phyloP scores from a whole-genome alignment of 352 stramenopile genomes.

The Halophytophthora polymorphica region DNA sequence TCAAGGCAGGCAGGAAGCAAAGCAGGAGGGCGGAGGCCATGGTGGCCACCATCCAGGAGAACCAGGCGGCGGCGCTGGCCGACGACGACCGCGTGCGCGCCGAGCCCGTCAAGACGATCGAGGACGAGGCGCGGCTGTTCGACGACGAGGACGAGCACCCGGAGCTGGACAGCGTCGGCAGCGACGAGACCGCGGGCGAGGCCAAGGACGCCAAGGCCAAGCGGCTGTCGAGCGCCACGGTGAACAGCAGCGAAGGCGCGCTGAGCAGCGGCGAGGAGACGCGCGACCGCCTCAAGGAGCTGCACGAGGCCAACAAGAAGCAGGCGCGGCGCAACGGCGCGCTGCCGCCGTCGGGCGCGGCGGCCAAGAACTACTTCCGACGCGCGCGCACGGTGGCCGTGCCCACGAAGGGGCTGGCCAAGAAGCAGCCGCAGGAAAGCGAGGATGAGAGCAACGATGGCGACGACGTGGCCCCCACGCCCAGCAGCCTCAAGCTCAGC shows the following conservation, averaged over 20 bases:
- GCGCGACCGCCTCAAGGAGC: conserved; percentile 11
- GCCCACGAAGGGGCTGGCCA: conserved; percentile 16
- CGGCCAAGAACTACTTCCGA: conserved; percentile 26
- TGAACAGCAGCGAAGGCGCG: conserved; percentile 22
- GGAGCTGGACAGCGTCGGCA: conserved; percentile 9
- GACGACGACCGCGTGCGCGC: conserved; percentile 8
- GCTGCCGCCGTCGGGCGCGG: conserved; percentile 4
- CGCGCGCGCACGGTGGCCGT: conserved; percentile 56
- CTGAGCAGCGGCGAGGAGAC: conserved; percentile 12
- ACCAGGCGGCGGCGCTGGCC: not conserved
- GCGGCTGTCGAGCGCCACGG: conserved; percentile 22
- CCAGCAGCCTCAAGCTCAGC: conserved; percentile 16
- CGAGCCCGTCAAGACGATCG: conserved; percentile 22
- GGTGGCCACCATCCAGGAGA: not conserved
- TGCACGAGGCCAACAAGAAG: conserved; percentile 6
- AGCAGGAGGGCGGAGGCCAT: conserved; percentile 13
- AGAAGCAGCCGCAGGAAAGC: conserved; percentile 5
- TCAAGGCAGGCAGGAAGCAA: not conserved
- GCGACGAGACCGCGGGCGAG: conserved; percentile 6
- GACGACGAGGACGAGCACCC: conserved; percentile 9
- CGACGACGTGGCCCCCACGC: conserved; percentile 7
- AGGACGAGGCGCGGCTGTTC: conserved; percentile 24
- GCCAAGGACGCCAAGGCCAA: conserved; percentile 13
- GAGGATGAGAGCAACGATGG: conserved; percentile 24
- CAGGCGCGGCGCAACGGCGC: conserved; percentile 9